These are phyloP conservation scores for Cladosporium austrohemisphaericum DNA, from an alignment of 2,329 filamentous ascomycete species.

Conservation along the genomic window DNA sequence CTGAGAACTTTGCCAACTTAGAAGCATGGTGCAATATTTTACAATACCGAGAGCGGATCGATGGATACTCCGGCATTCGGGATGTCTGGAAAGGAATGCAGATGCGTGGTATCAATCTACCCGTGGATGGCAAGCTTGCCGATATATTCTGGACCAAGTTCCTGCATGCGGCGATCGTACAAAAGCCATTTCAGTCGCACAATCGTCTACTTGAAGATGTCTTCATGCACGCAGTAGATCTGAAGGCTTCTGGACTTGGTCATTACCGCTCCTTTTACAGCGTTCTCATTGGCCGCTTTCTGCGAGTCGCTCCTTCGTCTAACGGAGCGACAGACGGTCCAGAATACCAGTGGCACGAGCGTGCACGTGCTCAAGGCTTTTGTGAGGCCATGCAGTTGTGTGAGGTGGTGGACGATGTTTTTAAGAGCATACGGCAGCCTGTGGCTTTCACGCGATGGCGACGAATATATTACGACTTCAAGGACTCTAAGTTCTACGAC, in stretches of 20 bases:
- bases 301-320: constrained; percentile 31
- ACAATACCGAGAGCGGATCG: constrained; percentile 38
- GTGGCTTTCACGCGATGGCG: constrained; percentile 23
- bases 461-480: constrained; percentile 38
- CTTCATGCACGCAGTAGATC: constrained; percentile 38
- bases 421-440: constrained; percentile 8
- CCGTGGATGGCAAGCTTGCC: constrained; percentile 37
- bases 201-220: constrained; percentile 35
- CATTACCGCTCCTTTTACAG: constrained; percentile 41
- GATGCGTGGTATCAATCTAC: constrained; percentile 37
- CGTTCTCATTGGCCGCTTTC: constrained; percentile 40
- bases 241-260: constrained; percentile 38
- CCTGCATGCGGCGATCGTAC: constrained; percentile 30
- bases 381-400: constrained; percentile 26
- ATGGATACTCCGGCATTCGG: constrained; percentile 41
- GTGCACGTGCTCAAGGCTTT: constrained; percentile 36
- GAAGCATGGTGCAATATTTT: constrained; percentile 41
- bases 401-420: constrained; percentile 20
- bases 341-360: constrained; percentile 28
- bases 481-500: constrained; percentile 42
- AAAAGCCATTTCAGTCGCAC: not conserved
- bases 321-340: constrained; percentile 18
- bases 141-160: constrained; percentile 46
- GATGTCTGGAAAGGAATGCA: constrained; percentile 43
- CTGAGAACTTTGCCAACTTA: constrained; percentile 30